phyloP scores from a whole-genome alignment of 2,329 filamentous ascomycete species.

The Colletotrichum zoysiae region DNA sequence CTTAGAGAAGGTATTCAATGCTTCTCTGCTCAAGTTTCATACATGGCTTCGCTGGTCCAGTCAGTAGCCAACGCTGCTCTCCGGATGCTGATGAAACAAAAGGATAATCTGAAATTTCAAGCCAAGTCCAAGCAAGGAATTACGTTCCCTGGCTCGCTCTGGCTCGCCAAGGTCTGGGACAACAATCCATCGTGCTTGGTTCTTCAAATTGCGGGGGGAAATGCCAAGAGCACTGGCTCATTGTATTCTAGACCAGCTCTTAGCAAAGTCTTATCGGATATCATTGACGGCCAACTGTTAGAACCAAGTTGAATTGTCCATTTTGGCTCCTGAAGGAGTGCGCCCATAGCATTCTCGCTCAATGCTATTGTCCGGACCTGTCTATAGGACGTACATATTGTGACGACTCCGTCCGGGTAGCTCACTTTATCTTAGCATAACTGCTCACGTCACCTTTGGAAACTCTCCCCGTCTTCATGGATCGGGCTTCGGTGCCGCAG shows the following conservation, averaged over 20 bases:
- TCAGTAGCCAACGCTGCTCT: background rate
- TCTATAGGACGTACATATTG: background rate
- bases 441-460: no score
- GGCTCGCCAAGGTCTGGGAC: background rate
- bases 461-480: background rate
- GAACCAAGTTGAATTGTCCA: background rate
- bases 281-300: background rate
- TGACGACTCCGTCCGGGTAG: background rate
- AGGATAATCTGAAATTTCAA: background rate
- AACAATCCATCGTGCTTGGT: background rate
- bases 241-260: background rate
- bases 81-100: background rate
- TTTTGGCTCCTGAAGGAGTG: background rate
- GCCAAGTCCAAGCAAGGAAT: background rate
- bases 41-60: no score
- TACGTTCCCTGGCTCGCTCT: background rate
- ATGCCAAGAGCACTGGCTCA: background rate
- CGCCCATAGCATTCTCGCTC: background rate
- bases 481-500: slow-evolving; percentile 3
- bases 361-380: background rate
- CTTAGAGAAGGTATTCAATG: background rate
- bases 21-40: background rate
- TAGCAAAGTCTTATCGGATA: background rate
- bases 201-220: no score
- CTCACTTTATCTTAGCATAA: background rate